phyloP scores from a whole-genome alignment of 371 early-diverging fungal species.

The Capillidium rhysosporum region DNA sequence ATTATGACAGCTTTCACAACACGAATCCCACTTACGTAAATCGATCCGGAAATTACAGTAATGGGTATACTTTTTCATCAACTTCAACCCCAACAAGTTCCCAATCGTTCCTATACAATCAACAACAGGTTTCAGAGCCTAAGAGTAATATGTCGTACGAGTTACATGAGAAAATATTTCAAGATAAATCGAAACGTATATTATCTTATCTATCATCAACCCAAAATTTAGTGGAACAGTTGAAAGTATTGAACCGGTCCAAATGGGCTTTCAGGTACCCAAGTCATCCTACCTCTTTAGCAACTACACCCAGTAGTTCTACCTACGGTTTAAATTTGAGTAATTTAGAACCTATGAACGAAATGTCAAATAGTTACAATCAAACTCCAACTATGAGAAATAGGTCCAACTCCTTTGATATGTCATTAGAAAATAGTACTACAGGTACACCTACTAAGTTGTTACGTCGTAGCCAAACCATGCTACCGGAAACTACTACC shows the following conservation, averaged over 20 bases:
- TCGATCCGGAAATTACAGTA: too few relatives aligned
- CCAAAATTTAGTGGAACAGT: neutral
- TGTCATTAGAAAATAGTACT: neutral
- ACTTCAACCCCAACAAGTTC: too few relatives aligned
- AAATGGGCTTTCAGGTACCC: slow-evolving; percentile 4
- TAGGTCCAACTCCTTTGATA: neutral
- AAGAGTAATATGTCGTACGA: neutral
- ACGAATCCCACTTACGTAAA: too few relatives aligned
- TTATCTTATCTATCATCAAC: neutral
- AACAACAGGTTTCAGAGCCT: too few relatives aligned
- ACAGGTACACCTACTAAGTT: too few relatives aligned
- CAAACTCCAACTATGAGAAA: neutral
- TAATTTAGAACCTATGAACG: neutral
- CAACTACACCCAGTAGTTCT: neutral
- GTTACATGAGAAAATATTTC: neutral
- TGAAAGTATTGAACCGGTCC: neutral
- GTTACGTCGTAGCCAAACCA: too few relatives aligned
- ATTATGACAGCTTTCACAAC: too few relatives aligned
- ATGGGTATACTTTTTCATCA: too few relatives aligned
- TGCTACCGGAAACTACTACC: neutral
- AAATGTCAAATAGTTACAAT: neutral
- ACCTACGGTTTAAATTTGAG: neutral
- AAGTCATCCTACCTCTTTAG: neutral
- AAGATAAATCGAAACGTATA: neutral
- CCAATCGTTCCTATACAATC: too few relatives aligned